phyloP scores from a whole-genome alignment of 306 rosid genomes.

The Rosa lucieae region DNA sequence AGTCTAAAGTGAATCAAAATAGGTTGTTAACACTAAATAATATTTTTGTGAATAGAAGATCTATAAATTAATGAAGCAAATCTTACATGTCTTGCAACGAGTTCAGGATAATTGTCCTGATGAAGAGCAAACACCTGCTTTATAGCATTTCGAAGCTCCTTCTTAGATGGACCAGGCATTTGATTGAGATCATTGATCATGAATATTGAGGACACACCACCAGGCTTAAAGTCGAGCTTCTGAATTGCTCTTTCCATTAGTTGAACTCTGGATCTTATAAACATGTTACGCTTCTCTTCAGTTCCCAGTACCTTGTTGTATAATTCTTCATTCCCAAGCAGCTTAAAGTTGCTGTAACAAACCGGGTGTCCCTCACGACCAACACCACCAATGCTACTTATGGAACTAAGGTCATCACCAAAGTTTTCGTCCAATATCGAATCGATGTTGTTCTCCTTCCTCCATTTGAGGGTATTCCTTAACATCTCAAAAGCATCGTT shows the following conservation, averaged over 20 bases:
- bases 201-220: slow-evolving; percentile 59
- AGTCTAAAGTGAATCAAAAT: background rate
- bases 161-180: slow-evolving; percentile 60
- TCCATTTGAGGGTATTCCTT: slow-evolving; percentile 65
- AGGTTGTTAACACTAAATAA: background rate
- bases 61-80: background rate
- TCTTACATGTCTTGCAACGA: slow-evolving; percentile 56
- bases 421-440: slow-evolving; percentile 42
- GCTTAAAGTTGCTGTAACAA: slow-evolving; percentile 66
- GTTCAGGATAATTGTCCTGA: slow-evolving; percentile 74
- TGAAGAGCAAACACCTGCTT: slow-evolving; percentile 67
- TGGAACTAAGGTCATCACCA: slow-evolving; percentile 36
- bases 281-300: slow-evolving; percentile 57
- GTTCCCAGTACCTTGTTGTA: slow-evolving; percentile 60
- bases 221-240: slow-evolving; percentile 59
- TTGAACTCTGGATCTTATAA: slow-evolving; percentile 62
- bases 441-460: slow-evolving; percentile 58
- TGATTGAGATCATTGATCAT: slow-evolving; percentile 69
- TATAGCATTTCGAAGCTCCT: slow-evolving; percentile 76
- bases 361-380: slow-evolving; percentile 74
- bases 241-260: slow-evolving; percentile 63
- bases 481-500: slow-evolving; percentile 66
- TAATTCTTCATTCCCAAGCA: slow-evolving; percentile 52
- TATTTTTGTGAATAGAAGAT: background rate
- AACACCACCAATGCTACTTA: slow-evolving; percentile 50